Evolutionary conservation across 192 early-diverging fungal species (phyloP), one percentile per base, ranked within the genome.

Genomic region (Entomortierella beljakovae): DNA sequence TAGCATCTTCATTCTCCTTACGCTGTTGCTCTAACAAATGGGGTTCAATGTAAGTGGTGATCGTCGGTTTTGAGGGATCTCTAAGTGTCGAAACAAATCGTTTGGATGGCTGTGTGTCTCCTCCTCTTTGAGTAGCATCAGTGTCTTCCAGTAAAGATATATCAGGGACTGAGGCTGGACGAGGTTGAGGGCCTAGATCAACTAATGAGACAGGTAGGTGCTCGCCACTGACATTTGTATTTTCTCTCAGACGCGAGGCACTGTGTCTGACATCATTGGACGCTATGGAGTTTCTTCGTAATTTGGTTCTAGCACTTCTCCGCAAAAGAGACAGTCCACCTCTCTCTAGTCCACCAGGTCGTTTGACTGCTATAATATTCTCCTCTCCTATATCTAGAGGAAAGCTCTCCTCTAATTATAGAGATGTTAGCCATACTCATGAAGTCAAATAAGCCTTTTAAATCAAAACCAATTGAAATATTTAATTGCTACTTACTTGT

Each of bases 271-370:
- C 49, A 22, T 79, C 75, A 22, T 79, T 79, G 8, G 74, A 79
- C 2, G 75, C 75, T 23, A 79, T 71, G 5, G 87, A 86, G 55
- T 88, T 88, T 38, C 87, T 61, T 34, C 85, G 85, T 51, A 88
- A 80, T 38, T 86, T 88, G 25, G 81, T 88, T 22, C 87, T 74
- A 13, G 87, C 87, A 13, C 82, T 81, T 54, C 84, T 57, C 53
- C 84, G 43, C 40, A 86, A 51, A 23, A 86, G 67, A 22, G 84
- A 80, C 20, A 81, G 50, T 16, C 79, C 84, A 0, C 79, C 72
- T 46, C 83, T 64, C 38, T 83, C 79, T 35, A 83, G 71, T 26
- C 68, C 82, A 35, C 75, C 68, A 6, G 75, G 70, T 29, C 68
- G 50, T 43, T 80, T 80, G 50, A 49, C 79, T 2, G 71, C 71